Percentiles rank a stretch among this genome's conserved stretches.
Evolutionary conservation across 345 rosid genomes (phyloP).

Genomic region (Pugionium cornutum): DNA sequence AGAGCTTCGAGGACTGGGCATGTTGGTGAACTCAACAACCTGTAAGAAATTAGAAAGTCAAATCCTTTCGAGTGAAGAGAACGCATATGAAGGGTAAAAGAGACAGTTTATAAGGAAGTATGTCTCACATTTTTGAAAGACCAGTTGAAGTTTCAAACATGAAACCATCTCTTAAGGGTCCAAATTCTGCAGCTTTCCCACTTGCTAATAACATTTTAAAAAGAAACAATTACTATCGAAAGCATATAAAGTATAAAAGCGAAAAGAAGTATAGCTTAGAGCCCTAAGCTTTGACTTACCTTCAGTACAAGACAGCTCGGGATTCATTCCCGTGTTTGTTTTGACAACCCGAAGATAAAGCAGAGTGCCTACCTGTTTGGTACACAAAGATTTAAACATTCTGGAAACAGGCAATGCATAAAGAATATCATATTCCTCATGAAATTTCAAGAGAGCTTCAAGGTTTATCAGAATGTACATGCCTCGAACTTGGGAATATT

Average conservation of each 20-base stretch:
- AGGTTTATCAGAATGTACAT: constrained; percentile 12
- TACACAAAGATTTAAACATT: constrained; percentile 1
- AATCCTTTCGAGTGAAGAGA: neutral
- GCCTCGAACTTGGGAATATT: constrained; percentile 80
- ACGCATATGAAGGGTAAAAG: neutral
- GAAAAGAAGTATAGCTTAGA: neutral
- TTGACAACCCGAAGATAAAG: constrained; percentile 72
- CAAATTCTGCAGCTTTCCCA: constrained; percentile 82
- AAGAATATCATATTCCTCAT: neutral
- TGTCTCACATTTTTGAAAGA: constrained; percentile 72
- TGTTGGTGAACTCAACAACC: constrained; percentile 73
- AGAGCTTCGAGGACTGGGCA: constrained; percentile 81
- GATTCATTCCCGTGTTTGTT: constrained; percentile 71
- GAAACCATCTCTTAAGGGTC: constrained; percentile 69
- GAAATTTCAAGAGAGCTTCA: neutral
- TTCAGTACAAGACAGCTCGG: constrained; percentile 74
- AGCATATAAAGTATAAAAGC: neutral
- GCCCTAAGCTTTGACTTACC: constrained; percentile 44
- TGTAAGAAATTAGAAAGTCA: constrained; percentile 21
- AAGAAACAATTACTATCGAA: constrained; percentile 2
- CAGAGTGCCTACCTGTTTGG: constrained; percentile 69
- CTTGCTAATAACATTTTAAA: constrained; percentile 46
- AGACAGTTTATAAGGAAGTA: neutral
- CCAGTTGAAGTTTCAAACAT: constrained; percentile 86
- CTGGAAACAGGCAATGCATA: neutral